Conservation (phyloP, 441 rosid genomes). For the Metrosideros polymorpha region DNA sequence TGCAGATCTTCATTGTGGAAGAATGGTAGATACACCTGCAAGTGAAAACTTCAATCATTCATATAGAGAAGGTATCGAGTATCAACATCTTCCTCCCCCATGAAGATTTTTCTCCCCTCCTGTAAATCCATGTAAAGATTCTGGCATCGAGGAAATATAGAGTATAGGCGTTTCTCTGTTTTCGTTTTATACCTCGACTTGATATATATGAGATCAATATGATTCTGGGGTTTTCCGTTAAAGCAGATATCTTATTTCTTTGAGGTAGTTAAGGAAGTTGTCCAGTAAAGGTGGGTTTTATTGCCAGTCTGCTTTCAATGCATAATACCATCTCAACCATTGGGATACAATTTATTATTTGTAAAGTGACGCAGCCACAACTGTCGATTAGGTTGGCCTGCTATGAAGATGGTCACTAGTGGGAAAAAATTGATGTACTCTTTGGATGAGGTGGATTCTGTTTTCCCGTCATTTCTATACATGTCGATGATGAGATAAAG, state of each 20-base stretch:
- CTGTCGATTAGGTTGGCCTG: not conserved
- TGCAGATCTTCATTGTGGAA: not conserved
- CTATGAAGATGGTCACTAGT: not conserved
- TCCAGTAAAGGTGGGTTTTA: not conserved
- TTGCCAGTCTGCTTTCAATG: too few relatives aligned
- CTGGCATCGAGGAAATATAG: not conserved
- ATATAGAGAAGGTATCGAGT: not conserved
- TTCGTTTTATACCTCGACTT: not conserved
- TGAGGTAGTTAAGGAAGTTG: not conserved
- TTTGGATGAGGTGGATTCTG: not conserved
- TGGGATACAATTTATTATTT: not conserved
- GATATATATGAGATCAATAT: not conserved
- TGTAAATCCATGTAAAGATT: not conserved
- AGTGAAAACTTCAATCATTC: not conserved
- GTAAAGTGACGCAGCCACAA: not conserved
- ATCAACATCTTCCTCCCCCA: not conserved
- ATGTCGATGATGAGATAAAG: not conserved
- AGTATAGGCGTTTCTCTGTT: not conserved
- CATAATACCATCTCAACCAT: not conserved
- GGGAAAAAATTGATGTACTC: not conserved
- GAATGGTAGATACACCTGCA: not conserved
- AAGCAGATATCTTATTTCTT: not conserved
- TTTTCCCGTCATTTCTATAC: not conserved
- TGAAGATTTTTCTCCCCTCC: not conserved
- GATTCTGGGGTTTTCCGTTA: not conserved